Percentiles rank a stretch among this genome's conserved stretches.
phyloP scores from a whole-genome alignment of 768 basidiomycete genomes.

The Mycena rosella region DNA sequence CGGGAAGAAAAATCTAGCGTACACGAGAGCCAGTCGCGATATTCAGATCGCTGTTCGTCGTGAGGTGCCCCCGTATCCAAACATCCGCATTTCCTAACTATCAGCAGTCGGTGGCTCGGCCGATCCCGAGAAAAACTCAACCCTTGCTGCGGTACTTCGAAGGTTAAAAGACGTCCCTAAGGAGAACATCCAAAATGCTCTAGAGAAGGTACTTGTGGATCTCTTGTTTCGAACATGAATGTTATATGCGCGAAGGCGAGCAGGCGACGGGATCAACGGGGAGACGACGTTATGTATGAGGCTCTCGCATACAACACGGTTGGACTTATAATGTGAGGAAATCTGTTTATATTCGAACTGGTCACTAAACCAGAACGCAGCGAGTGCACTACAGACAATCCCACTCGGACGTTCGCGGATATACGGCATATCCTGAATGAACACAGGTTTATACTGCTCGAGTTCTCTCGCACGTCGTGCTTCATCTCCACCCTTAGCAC shows the following conservation, averaged over 20 bases:
- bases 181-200: constrained; percentile 60
- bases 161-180: constrained; percentile 61
- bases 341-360: constrained; percentile 41
- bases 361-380: neutral
- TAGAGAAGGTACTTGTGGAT: constrained; percentile 47
- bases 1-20: constrained; percentile 55
- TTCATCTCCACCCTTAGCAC: constrained; percentile 45
- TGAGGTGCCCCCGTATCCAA: constrained; percentile 38
- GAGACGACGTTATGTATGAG: constrained; percentile 56
- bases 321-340: constrained; percentile 59
- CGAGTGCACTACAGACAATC: constrained; percentile 60
- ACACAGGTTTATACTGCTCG: constrained; percentile 46
- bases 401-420: constrained; percentile 57
- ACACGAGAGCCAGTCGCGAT: constrained; percentile 56
- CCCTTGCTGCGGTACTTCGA: constrained; percentile 54
- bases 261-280: constrained; percentile 52
- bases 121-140: constrained; percentile 56
- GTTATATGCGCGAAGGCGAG: constrained; percentile 44
- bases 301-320: constrained; percentile 56
- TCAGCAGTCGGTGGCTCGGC: constrained; percentile 54
- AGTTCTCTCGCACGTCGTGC: too few species aligned
- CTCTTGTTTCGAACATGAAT: neutral
- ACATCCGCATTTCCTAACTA: neutral
- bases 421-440: constrained; percentile 52
- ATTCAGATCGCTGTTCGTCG: constrained; percentile 59